phyloP scores from a whole-genome alignment of 352 stramenopile species.

The Pythium brachiatum region DNA sequence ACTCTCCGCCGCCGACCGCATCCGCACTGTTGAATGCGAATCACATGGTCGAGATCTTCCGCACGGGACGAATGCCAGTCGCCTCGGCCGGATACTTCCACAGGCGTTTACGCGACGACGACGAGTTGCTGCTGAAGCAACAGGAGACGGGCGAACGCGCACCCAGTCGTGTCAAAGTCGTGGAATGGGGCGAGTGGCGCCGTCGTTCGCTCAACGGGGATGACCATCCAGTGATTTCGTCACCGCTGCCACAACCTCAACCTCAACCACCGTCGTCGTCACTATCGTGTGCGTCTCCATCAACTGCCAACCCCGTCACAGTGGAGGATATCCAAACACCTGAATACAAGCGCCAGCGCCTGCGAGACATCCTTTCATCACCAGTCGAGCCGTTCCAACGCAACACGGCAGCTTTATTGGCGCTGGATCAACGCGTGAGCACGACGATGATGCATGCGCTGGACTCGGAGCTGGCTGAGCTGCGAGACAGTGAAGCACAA shows the following conservation, averaged over 20 bases:
- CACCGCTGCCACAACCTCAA: not conserved
- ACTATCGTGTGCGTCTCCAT: not conserved
- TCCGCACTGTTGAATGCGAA: conserved; percentile 43
- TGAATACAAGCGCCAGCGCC: conserved; percentile 52
- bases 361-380: conserved; percentile 61
- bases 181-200: conserved; percentile 31
- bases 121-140: not conserved
- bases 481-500: conserved; percentile 37
- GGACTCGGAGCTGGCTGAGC: conserved; percentile 33
- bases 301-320: conserved; percentile 2
- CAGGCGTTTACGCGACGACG: conserved; percentile 34
- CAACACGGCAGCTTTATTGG: conserved; percentile 39
- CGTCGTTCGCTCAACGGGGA: conserved; percentile 2
- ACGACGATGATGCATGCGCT: conserved; percentile 51
- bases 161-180: conserved; percentile 17
- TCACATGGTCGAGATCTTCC: conserved; percentile 75
- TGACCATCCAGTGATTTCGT: not conserved
- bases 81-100: conserved; percentile 55
- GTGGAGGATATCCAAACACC: conserved; percentile 39
- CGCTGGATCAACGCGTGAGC: conserved; percentile 44
- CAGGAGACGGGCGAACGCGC: not conserved
- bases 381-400: conserved; percentile 51
- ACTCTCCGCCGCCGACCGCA: conserved; percentile 4
- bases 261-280: not conserved
- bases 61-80: conserved; percentile 64